Conservation (phyloP, 768 basidiomycete genomes). For the Lepiota brunneoincarnata region DNA sequence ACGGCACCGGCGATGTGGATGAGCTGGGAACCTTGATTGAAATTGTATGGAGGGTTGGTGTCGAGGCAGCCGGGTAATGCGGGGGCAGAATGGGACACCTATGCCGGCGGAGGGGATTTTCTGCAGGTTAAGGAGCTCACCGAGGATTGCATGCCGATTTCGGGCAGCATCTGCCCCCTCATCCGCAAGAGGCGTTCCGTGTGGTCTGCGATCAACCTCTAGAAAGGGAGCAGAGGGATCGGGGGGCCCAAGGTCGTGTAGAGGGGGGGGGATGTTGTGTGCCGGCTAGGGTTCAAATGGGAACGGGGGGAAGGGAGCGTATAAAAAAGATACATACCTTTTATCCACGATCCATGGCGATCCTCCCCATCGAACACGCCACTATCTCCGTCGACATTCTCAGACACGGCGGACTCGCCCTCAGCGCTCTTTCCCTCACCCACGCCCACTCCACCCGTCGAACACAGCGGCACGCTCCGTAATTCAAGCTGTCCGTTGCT, state of each 20-base stretch:
- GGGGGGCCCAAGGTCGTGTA: conserved; percentile 9
- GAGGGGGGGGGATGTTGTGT: background rate
- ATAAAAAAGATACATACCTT: background rate
- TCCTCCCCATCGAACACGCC: conserved; percentile 4
- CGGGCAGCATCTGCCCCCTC: conserved; percentile 1
- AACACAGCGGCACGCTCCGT: background rate
- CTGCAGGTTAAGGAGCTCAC: conserved; percentile 2
- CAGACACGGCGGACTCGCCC: background rate
- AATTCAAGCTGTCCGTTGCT: too few species aligned
- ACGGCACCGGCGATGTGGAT: background rate
- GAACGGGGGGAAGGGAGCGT: background rate
- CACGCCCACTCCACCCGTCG: background rate
- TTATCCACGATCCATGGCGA: conserved; percentile 4
- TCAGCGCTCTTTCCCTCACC: background rate
- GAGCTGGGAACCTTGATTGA: background rate
- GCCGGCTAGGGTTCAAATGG: conserved; percentile 4
- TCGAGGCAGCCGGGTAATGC: conserved; percentile 2
- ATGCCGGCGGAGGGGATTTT: conserved; percentile 2
- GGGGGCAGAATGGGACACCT: background rate
- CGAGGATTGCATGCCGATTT: conserved; percentile 2
- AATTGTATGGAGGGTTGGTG: background rate
- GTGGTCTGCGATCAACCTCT: background rate
- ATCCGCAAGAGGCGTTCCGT: background rate
- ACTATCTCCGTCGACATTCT: background rate
- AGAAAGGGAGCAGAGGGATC: background rate